Evolutionary conservation across 2,329 filamentous ascomycete species (phyloP).

Genomic region (Alternaria gansuensis): DNA sequence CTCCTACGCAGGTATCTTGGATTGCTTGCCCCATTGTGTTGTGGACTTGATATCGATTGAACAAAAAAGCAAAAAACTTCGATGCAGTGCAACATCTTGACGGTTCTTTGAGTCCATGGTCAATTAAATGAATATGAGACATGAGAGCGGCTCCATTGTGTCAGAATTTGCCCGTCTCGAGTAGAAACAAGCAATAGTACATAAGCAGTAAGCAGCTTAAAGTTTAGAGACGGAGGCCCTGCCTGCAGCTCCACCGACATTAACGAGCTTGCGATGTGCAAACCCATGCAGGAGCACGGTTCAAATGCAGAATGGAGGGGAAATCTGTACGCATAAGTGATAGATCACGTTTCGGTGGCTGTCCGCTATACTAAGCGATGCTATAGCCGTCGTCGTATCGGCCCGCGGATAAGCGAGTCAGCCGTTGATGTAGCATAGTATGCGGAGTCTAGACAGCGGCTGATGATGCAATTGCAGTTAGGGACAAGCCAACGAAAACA

Average conservation of each 20-base stretch:
- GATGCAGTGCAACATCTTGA: background rate
- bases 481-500: background rate
- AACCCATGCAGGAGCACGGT: slow-evolving; percentile 14
- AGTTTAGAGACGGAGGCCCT: slow-evolving; percentile 9
- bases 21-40: slow-evolving; percentile 11
- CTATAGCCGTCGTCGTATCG: slow-evolving; percentile 3
- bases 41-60: slow-evolving; percentile 1
- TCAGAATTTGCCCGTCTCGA: slow-evolving; percentile 2
- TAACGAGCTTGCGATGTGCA: slow-evolving; percentile 10
- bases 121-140: slow-evolving; percentile 8
- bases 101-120: background rate
- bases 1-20: slow-evolving; percentile 33
- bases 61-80: background rate
- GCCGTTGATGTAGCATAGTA: background rate
- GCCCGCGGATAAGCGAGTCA: slow-evolving; percentile 2
- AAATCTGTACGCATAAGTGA: slow-evolving; percentile 2
- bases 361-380: slow-evolving; percentile 9
- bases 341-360: slow-evolving; percentile 5
- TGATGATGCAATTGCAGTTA: background rate
- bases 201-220: slow-evolving; percentile 1
- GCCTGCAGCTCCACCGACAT: background rate
- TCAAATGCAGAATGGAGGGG: slow-evolving; percentile 3
- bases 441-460: background rate
- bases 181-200: background rate
- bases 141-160: background rate